Conservation (phyloP, 2,329 filamentous ascomycete genomes). For the Sporothrix curviconia region DNA sequence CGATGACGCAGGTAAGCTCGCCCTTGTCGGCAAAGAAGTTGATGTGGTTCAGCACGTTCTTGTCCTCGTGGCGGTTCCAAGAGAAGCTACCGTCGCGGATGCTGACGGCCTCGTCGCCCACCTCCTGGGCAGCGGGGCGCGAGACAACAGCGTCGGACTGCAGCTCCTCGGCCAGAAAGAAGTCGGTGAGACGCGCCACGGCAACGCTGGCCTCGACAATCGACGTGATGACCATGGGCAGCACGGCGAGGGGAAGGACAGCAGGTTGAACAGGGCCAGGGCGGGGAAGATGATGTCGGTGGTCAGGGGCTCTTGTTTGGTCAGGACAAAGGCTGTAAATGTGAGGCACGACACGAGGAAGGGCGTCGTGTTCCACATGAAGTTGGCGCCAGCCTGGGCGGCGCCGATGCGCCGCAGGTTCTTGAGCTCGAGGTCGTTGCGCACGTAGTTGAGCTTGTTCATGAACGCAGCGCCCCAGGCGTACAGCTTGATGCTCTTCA, state of each 20-base stretch:
- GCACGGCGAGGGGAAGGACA: slow-evolving; percentile 91
- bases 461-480: slow-evolving; percentile 97
- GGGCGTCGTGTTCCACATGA: slow-evolving; percentile 95
- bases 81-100: slow-evolving; percentile 85
- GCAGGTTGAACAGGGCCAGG: slow-evolving; percentile 85
- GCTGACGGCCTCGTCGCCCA: slow-evolving; percentile 78
- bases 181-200: slow-evolving; percentile 75
- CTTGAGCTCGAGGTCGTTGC: slow-evolving; percentile 92
- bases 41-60: slow-evolving; percentile 70
- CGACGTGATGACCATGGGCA: slow-evolving; percentile 96
- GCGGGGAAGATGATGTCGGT: slow-evolving; percentile 96
- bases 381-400: slow-evolving; percentile 88
- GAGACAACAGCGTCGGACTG: slow-evolving; percentile 73
- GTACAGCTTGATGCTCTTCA: slow-evolving; percentile 99
- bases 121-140: slow-evolving; percentile 62
- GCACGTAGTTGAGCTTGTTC: slow-evolving; percentile 91
- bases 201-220: slow-evolving; percentile 96
- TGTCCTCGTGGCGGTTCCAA: slow-evolving; percentile 79
- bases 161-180: slow-evolving; percentile 81
- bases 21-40: slow-evolving; percentile 86
- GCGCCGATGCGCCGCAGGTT: slow-evolving; percentile 94
- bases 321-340: slow-evolving; percentile 89
- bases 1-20: slow-evolving; percentile 86
- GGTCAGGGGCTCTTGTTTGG: slow-evolving; percentile 70
- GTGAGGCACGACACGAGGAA: slow-evolving; percentile 97